Evolutionary conservation across 495 filamentous ascomycete species (phyloP).

Genomic region (Rostrohypoxylon terebratum): DNA sequence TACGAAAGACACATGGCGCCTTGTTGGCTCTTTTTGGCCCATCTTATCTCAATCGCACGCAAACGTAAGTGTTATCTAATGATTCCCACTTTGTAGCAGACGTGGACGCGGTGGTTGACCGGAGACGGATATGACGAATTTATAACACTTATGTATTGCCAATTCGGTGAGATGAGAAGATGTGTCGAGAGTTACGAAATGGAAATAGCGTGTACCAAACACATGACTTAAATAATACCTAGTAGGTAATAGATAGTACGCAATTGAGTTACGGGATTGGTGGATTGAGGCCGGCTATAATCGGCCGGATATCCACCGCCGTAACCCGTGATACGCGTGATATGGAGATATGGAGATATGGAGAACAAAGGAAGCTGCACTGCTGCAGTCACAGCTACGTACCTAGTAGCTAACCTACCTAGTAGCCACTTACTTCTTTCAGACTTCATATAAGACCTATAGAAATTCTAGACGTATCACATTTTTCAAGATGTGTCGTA

Average conservation of each 20-base stretch:
- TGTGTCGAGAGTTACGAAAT: slow-evolving; percentile 44
- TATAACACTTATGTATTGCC: background rate
- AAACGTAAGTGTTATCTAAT: slow-evolving; percentile 2
- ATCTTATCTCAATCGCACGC: background rate
- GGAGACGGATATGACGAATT: slow-evolving; percentile 7
- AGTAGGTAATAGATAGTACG: slow-evolving; percentile 18
- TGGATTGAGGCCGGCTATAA: slow-evolving; percentile 35
- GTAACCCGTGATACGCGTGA: slow-evolving; percentile 38
- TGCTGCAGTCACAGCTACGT: slow-evolving; percentile 6
- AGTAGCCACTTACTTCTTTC: background rate
- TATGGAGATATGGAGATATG: background rate
- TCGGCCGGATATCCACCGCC: slow-evolving; percentile 40
- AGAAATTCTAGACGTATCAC: background rate
- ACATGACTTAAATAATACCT: slow-evolving; percentile 26
- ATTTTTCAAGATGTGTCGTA: background rate
- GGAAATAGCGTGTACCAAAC: slow-evolving; percentile 27
- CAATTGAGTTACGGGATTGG: slow-evolving; percentile 17
- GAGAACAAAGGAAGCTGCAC: slow-evolving; percentile 32
- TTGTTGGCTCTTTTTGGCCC: no score
- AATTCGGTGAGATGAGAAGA: slow-evolving; percentile 19
- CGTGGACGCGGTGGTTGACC: background rate
- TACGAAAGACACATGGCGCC: background rate
- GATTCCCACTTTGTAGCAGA: background rate
- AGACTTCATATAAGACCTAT: background rate
- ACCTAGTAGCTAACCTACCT: no score